These are phyloP conservation scores for Microcyclosporella mali DNA, from an alignment of 2,329 filamentous ascomycete genomes.

Conservation along the genomic window DNA sequence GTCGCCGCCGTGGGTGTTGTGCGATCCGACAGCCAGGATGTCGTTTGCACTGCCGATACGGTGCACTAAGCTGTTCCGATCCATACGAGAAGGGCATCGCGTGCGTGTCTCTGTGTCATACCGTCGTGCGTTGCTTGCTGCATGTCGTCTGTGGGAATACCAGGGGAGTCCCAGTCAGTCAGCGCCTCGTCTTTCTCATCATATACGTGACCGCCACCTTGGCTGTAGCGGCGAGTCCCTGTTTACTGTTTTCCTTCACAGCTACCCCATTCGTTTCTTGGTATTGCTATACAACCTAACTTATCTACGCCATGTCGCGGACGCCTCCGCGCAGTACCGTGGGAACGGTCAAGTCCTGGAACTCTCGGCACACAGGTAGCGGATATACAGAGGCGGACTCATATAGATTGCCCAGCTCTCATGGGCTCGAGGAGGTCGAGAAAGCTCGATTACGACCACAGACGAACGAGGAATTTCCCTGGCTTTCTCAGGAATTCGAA, in stretches of 20 bases:
- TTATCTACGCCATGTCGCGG: slow-evolving; percentile 22
- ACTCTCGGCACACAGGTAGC: slow-evolving; percentile 21
- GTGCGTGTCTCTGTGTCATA: neutral
- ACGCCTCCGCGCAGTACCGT: slow-evolving; percentile 26
- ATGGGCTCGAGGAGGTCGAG: slow-evolving; percentile 27
- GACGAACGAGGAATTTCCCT: slow-evolving; percentile 29
- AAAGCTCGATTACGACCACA: slow-evolving; percentile 23
- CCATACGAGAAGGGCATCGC: slow-evolving; percentile 1
- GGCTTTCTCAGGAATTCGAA: slow-evolving; percentile 29
- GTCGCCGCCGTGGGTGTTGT: too few relatives aligned
- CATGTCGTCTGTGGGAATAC: neutral
- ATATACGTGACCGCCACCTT: slow-evolving; percentile 17
- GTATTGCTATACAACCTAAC: slow-evolving; percentile 2
- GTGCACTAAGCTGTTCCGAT: too few relatives aligned
- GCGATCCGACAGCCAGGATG: too few relatives aligned
- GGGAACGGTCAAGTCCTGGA: slow-evolving; percentile 31
- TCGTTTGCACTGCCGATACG: too few relatives aligned
- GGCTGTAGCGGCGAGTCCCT: neutral
- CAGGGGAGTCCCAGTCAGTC: slow-evolving; percentile 3
- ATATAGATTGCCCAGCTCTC: slow-evolving; percentile 16
- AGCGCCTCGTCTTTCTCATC: slow-evolving; percentile 4
- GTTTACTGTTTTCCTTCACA: slow-evolving; percentile 1
- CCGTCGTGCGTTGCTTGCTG: neutral
- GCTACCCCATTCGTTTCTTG: slow-evolving; percentile 7
- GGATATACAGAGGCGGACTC: slow-evolving; percentile 26